A percentile compares a stretch with the other conserved stretches of the same genome.
Evolutionary conservation across 176 grass and related monocot species (phyloP).

Genomic region (Neostapfia colusana): DNA sequence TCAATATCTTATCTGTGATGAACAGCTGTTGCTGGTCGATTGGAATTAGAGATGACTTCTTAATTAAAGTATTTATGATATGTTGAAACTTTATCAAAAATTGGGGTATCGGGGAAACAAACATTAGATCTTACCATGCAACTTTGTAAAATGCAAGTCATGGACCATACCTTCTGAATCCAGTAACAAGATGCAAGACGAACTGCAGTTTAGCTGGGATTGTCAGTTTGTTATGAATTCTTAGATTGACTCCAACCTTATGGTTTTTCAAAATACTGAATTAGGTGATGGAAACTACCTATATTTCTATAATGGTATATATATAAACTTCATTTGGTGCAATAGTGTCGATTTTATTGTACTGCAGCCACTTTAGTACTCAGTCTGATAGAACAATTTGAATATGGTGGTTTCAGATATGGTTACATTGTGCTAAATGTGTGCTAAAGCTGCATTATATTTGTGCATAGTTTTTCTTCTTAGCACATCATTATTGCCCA

Average conservation of each 20-base stretch:
- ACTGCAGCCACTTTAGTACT: neutral
- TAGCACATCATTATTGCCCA: neutral
- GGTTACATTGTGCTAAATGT: neutral
- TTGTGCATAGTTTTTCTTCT: neutral
- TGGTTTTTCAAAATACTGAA: neutral
- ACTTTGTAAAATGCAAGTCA: neutral
- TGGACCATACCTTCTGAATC: neutral
- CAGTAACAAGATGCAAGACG: too few relatives aligned
- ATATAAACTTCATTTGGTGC: neutral
- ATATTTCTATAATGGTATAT: neutral
- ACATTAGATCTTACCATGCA: neutral
- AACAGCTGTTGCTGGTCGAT: neutral
- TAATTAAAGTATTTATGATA: neutral
- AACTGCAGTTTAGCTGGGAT: neutral
- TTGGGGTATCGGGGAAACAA: too few relatives aligned
- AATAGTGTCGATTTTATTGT: too few relatives aligned
- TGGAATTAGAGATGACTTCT: neutral
- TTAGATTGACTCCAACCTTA: neutral
- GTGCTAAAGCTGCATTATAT: constrained; percentile 21
- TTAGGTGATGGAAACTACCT: neutral
- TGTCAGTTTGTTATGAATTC: neutral
- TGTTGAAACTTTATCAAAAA: neutral
- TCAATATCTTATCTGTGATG: neutral
- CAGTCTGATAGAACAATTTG: too few relatives aligned
- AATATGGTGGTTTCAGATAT: too few relatives aligned